Conservation (phyloP, 2,329 filamentous ascomycete genomes). For the Apiospora koreana region DNA sequence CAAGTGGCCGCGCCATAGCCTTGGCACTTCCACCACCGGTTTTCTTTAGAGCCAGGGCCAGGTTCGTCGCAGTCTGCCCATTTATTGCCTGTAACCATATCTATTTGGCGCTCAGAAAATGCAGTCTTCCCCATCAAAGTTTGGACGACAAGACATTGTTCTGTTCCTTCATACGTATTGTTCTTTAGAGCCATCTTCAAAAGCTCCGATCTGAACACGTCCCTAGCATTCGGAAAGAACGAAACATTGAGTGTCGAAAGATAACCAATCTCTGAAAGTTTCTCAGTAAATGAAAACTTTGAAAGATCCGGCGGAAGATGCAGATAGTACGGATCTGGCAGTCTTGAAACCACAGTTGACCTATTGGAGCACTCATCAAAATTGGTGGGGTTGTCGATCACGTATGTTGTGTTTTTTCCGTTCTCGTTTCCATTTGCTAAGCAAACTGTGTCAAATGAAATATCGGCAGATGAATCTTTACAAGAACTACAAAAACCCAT, state of each 20-base stretch:
- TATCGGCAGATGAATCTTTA: neutral
- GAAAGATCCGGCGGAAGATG: neutral
- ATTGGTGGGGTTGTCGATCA: neutral
- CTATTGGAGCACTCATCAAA: neutral
- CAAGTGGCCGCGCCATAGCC: neutral
- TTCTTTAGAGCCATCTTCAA: neutral
- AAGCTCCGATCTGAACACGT: neutral
- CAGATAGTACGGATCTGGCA: neutral
- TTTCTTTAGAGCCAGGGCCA: neutral
- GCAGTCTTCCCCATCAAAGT: neutral
- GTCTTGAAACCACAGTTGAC: neutral
- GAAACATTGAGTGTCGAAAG: neutral
- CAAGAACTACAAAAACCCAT: slow-evolving; percentile 9
- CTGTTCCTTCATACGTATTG: neutral
- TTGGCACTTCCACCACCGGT: neutral
- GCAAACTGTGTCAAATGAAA: neutral
- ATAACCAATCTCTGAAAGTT: neutral
- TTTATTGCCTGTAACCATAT: neutral
- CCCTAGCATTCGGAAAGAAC: neutral
- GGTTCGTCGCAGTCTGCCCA: neutral
- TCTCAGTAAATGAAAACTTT: neutral
- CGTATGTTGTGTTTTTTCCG: neutral
- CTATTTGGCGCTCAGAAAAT: neutral
- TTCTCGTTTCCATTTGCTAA: neutral
- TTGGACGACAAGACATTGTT: neutral